A percentile compares a stretch with the other conserved stretches of the same genome.
Evolutionary conservation across 768 basidiomycete species (phyloP).

Genomic region (Rhodotorula taiwanensis): DNA sequence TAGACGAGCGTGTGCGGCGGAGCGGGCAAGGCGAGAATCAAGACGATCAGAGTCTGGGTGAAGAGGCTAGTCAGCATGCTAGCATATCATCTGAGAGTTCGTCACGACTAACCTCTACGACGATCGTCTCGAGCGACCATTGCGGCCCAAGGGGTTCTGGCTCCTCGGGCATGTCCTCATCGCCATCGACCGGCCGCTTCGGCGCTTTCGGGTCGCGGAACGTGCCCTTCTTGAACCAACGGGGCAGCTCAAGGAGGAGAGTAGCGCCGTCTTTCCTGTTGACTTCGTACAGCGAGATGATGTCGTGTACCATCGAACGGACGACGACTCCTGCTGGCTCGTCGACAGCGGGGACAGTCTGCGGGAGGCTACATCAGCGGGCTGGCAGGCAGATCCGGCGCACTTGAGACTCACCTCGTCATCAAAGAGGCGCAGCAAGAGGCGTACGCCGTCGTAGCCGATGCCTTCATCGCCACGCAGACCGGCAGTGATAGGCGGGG

Average conservation of each 20-base stretch:
- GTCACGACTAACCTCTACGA: conserved; percentile 62
- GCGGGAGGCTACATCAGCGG: not conserved
- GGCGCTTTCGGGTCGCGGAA: conserved; percentile 51
- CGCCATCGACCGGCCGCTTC: not conserved
- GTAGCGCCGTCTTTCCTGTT: conserved; percentile 93
- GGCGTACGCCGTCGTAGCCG: conserved; percentile 46
- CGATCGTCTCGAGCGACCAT: conserved; percentile 80
- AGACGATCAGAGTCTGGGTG: conserved; percentile 63
- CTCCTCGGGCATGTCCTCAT: conserved; percentile 45
- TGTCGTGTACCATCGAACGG: conserved; percentile 65
- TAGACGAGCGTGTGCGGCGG: conserved; percentile 72
- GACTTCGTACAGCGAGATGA: conserved; percentile 82
- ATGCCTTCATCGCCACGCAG: conserved; percentile 59
- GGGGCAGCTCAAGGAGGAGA: conserved; percentile 73
- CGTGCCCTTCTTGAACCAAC: conserved; percentile 72
- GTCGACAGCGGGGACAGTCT: conserved; percentile 24
- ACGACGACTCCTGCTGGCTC: conserved; percentile 48
- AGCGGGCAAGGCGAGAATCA: conserved; percentile 68
- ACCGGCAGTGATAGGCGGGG: conserved; percentile 34
- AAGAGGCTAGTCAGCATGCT: no score
- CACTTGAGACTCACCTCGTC: conserved; percentile 79
- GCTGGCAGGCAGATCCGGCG: no score
- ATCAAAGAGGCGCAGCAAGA: conserved; percentile 42
- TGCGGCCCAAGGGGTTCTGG: conserved; percentile 56
- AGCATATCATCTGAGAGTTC: no score